These are phyloP conservation scores for Suillus lakei DNA, from an alignment of 768 basidiomycete species.

Conservation along the genomic window DNA sequence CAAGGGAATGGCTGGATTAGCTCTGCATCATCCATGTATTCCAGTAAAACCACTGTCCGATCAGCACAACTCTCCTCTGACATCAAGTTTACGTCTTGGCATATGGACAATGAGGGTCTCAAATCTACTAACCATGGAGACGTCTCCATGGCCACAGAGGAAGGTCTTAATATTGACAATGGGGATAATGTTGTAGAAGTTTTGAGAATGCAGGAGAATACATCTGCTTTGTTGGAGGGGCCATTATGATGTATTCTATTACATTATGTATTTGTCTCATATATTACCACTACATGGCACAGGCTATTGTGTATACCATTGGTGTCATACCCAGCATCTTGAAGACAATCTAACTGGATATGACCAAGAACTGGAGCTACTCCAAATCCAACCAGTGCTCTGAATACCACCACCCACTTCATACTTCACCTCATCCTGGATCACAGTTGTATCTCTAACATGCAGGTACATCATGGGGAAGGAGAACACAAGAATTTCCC, in stretches of 20 bases:
- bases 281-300: no score
- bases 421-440: no score
- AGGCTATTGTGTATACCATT: not conserved
- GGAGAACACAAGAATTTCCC: no score
- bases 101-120: not conserved
- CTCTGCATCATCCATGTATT: conserved; percentile 12
- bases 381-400: no score
- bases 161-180: not conserved
- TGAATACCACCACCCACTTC: no score
- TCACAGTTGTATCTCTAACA: no score
- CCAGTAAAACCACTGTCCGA: conserved; percentile 14
- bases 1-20: conserved; percentile 42
- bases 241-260: not conserved
- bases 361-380: no score
- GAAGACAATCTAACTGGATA: no score
- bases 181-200: conserved; percentile 2
- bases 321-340: no score
- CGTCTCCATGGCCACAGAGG: not conserved
- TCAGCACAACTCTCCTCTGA: conserved; percentile 25
- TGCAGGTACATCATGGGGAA: no score
- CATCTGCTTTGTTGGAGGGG: not conserved
- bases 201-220: not conserved
- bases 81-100: conserved; percentile 27
- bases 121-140: not conserved
- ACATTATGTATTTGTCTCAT: not conserved